These are phyloP conservation scores for Neurospora sp. DNA, from an alignment of 495 filamentous ascomycete species.

Conservation along the genomic window DNA sequence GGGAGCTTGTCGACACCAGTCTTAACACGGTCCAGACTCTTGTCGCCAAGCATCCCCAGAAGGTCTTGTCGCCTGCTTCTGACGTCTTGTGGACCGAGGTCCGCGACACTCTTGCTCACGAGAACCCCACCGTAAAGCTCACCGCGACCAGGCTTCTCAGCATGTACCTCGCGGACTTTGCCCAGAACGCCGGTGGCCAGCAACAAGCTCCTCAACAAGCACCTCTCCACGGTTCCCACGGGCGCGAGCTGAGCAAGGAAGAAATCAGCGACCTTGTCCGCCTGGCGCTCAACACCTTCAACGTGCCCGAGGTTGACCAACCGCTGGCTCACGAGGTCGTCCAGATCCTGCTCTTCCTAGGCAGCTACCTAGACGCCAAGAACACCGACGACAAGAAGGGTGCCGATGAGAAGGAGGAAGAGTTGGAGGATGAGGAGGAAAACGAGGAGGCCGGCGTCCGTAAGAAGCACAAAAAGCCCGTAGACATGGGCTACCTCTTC, in stretches of 20 bases:
- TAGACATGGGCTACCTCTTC: conserved; percentile 59
- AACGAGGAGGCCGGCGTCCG: conserved; percentile 22
- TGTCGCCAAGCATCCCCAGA: conserved; percentile 51
- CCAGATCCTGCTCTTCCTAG: conserved; percentile 69
- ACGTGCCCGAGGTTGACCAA: conserved; percentile 50
- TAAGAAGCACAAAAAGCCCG: conserved; percentile 5
- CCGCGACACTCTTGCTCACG: conserved; percentile 57
- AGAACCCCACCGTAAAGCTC: conserved; percentile 66
- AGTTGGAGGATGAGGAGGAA: conserved; percentile 33
- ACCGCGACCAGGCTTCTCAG: conserved; percentile 66
- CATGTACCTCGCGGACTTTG: conserved; percentile 67
- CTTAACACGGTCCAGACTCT: conserved; percentile 60
- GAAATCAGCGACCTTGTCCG: conserved; percentile 58
- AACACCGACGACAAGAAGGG: conserved; percentile 20
- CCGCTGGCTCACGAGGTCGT: conserved; percentile 61
- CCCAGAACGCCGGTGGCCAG: conserved; percentile 42
- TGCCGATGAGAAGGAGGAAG: conserved; percentile 28
- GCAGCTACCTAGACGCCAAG: conserved; percentile 15
- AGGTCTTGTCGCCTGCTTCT: conserved; percentile 46
- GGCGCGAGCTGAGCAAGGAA: conserved; percentile 52
- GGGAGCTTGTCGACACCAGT: conserved; percentile 70
- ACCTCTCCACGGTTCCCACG: conserved; percentile 60
- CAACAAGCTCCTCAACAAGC: conserved; percentile 35
- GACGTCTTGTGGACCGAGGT: conserved; percentile 56
- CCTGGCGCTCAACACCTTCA: conserved; percentile 55